Conservation (phyloP, 2,329 filamentous ascomycete genomes). For the Akanthomyces dipterigenus region DNA sequence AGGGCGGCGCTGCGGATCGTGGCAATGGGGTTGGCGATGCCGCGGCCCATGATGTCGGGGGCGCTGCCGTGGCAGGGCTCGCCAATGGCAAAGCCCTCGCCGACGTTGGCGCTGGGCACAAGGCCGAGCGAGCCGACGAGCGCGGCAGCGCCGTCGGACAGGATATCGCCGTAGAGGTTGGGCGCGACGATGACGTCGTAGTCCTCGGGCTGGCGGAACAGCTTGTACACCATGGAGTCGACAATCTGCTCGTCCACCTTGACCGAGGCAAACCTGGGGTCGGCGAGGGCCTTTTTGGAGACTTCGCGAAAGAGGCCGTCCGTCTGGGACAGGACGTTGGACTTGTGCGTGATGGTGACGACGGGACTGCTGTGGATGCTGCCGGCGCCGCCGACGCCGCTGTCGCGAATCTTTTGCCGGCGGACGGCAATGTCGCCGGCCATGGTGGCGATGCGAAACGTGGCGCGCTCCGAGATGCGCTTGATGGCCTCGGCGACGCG, state of each 20-base stretch:
- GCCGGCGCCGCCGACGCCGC: slow-evolving; percentile 32
- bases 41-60: slow-evolving; percentile 83
- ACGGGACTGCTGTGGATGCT: slow-evolving; percentile 57
- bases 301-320: slow-evolving; percentile 90
- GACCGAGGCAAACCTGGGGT: slow-evolving; percentile 55
- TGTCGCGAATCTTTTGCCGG: slow-evolving; percentile 74
- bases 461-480: slow-evolving; percentile 84
- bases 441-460: slow-evolving; percentile 80
- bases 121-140: slow-evolving; percentile 88
- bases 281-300: slow-evolving; percentile 64
- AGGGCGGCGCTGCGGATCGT: slow-evolving; percentile 84
- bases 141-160: slow-evolving; percentile 91
- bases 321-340: slow-evolving; percentile 92
- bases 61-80: slow-evolving; percentile 97
- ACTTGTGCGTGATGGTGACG: slow-evolving; percentile 97
- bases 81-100: slow-evolving; percentile 88
- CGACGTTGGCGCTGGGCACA: slow-evolving; percentile 91
- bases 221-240: slow-evolving; percentile 99
- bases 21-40: slow-evolving; percentile 93
- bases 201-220: slow-evolving; percentile 88
- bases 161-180: slow-evolving; percentile 94
- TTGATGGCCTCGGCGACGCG: slow-evolving; percentile 97
- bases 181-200: slow-evolving; percentile 98
- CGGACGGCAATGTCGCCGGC: slow-evolving; percentile 90
- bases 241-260: slow-evolving; percentile 94